Conservation (phyloP, 306 rosid genomes). For the Ochetophila trinervis region DNA sequence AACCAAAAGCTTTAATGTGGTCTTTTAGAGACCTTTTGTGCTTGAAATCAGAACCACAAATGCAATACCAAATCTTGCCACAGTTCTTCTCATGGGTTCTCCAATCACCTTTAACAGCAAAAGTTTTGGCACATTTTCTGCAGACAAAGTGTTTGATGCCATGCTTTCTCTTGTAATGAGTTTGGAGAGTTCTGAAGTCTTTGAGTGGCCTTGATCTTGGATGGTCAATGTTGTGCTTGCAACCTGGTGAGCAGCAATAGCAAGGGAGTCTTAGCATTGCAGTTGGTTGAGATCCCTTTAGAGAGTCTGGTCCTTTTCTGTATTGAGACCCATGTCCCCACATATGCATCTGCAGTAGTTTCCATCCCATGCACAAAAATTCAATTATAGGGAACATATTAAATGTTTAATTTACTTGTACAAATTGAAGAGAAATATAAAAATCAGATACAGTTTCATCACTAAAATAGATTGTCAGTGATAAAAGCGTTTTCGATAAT, state of each 20-base stretch:
- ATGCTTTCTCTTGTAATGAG: conserved; percentile 68
- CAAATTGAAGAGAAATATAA: no score
- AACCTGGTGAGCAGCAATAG: conserved; percentile 59
- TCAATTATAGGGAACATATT: neutral
- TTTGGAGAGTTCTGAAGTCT: conserved; percentile 67
- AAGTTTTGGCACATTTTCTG: conserved; percentile 49
- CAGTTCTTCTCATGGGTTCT: conserved; percentile 74
- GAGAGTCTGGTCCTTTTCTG: conserved; percentile 59
- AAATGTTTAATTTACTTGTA: no score
- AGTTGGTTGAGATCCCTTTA: conserved; percentile 54
- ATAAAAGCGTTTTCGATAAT: no score
- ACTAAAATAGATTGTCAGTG: no score
- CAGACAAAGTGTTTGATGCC: conserved; percentile 59
- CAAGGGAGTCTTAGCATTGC: conserved; percentile 64
- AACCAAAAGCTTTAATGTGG: conserved; percentile 58
- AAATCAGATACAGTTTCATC: no score
- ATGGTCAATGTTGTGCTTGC: conserved; percentile 69
- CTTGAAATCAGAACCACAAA: conserved; percentile 70
- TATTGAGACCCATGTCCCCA: conserved; percentile 86
- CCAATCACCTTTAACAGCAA: conserved; percentile 75
- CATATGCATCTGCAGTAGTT: conserved; percentile 62
- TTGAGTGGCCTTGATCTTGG: conserved; percentile 57
- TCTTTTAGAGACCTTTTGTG: conserved; percentile 70
- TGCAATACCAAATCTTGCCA: conserved; percentile 57
- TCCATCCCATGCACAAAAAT: conserved; percentile 10